phyloP scores from a whole-genome alignment of 176 grass and related monocot genomes.

The Elaeis guineensis region DNA sequence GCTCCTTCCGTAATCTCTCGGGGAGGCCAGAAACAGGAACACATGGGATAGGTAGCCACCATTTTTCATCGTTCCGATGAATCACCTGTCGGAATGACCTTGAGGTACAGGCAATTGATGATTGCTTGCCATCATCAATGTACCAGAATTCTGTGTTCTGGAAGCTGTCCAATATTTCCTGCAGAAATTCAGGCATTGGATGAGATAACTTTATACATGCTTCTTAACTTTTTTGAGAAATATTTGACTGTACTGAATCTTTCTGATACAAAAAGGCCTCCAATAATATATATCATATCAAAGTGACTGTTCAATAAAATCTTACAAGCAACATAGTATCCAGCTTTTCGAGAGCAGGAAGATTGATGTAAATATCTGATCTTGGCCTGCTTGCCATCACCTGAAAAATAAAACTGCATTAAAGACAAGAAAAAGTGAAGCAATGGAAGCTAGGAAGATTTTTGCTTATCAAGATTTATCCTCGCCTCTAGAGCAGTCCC shows the following conservation, averaged over 20 bases:
- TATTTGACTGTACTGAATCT: too few species aligned
- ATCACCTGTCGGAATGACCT: constrained; percentile 55
- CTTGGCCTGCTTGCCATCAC: constrained; percentile 90
- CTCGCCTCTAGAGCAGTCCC: constrained; percentile 83
- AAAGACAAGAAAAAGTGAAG: background rate
- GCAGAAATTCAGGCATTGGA: constrained; percentile 21
- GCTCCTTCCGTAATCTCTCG: constrained; percentile 39
- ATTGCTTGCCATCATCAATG: constrained; percentile 67
- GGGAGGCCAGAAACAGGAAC: constrained; percentile 65
- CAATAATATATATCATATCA: too few species aligned
- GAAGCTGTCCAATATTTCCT: constrained; percentile 86
- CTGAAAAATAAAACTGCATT: constrained; percentile 16
- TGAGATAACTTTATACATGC: background rate
- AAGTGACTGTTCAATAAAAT: background rate
- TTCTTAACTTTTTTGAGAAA: too few species aligned
- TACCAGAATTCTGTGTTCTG: constrained; percentile 97
- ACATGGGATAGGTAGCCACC: constrained; percentile 94
- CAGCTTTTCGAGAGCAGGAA: constrained; percentile 87
- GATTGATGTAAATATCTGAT: constrained; percentile 92
- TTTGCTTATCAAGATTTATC: background rate
- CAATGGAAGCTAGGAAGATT: too few species aligned
- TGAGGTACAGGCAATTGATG: constrained; percentile 44
- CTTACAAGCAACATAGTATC: constrained; percentile 86
- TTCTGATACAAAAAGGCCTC: too few species aligned
- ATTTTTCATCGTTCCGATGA: constrained; percentile 81